Conservation (phyloP, 768 basidiomycete species). For the Mycena rosella region DNA sequence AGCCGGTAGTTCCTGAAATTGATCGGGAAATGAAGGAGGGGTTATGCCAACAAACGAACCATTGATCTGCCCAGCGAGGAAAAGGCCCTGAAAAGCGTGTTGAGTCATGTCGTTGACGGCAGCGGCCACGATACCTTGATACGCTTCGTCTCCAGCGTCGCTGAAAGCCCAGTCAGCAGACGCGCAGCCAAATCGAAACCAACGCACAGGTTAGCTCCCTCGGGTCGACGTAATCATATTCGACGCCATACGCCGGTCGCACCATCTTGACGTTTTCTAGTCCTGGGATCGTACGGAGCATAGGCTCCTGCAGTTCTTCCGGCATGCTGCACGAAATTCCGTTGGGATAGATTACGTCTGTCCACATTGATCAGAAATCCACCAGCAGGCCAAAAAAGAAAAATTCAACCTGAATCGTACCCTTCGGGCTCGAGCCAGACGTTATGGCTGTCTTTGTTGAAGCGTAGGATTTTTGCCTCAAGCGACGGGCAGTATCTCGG, state of each 20-base stretch:
- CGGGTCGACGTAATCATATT: constrained; percentile 93
- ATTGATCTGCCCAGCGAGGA: constrained; percentile 93
- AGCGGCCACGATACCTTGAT: constrained; percentile 62
- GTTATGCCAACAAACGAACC: constrained; percentile 51
- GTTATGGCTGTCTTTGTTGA: constrained; percentile 77
- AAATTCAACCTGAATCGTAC: constrained; percentile 78
- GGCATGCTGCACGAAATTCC: constrained; percentile 91
- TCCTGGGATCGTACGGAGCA: constrained; percentile 89
- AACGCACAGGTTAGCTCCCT: constrained; percentile 79
- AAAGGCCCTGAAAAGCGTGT: constrained; percentile 69
- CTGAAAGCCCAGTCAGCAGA: constrained; percentile 50
- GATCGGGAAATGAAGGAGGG: neutral
- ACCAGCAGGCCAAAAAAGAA: neutral
- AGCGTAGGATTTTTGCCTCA: constrained; percentile 88
- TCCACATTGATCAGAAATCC: constrained; percentile 9
- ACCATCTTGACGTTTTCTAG: constrained; percentile 89
- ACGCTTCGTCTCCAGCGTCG: constrained; percentile 88
- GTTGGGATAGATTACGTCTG: constrained; percentile 91
- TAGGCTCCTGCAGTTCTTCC: constrained; percentile 83
- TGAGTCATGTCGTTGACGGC: neutral
- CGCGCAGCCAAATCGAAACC: neutral
- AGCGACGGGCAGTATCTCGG: constrained; percentile 94
- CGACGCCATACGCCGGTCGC: constrained; percentile 90
- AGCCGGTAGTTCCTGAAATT: constrained; percentile 87
- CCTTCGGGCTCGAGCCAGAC: constrained; percentile 96